Conservation (phyloP, 2,329 filamentous ascomycete genomes). For the Oidium heveae region DNA sequence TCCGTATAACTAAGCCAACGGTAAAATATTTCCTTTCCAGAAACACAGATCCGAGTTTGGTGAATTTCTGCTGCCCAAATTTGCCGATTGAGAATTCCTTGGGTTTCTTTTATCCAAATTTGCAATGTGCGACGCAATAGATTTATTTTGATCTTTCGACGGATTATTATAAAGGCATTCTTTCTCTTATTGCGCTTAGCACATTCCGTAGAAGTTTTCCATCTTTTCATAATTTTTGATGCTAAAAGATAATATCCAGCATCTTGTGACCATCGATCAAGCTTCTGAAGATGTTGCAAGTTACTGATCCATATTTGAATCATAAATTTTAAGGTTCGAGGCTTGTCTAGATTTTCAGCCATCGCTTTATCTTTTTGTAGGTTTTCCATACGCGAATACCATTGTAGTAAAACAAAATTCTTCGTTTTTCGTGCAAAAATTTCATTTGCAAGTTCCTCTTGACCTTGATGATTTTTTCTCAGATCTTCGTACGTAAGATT, state of each 20-base stretch:
- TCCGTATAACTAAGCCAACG: slow-evolving; percentile 11
- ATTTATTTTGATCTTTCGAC: slow-evolving; percentile 11
- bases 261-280: slow-evolving; percentile 9
- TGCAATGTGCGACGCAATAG: slow-evolving; percentile 8
- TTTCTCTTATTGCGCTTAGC: slow-evolving; percentile 12
- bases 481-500: slow-evolving; percentile 15
- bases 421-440: slow-evolving; percentile 8
- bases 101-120: slow-evolving; percentile 8
- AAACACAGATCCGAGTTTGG: slow-evolving; percentile 8
- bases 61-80: slow-evolving; percentile 8
- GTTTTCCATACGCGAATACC: slow-evolving; percentile 7
- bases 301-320: slow-evolving; percentile 8
- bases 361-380: slow-evolving; percentile 5
- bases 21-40: slow-evolving; percentile 12
- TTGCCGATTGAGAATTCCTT: slow-evolving; percentile 9
- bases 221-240: slow-evolving; percentile 10
- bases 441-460: slow-evolving; percentile 8
- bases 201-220: slow-evolving; percentile 10
- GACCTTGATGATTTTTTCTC: slow-evolving; percentile 7
- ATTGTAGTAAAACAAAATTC: slow-evolving; percentile 7
- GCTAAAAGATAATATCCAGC: slow-evolving; percentile 12
- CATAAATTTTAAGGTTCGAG: slow-evolving; percentile 5
- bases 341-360: slow-evolving; percentile 6
- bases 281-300: slow-evolving; percentile 6
- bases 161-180: slow-evolving; percentile 11